Conservation (phyloP, 495 filamentous ascomycete species). For the Bathelium albidoporum region DNA sequence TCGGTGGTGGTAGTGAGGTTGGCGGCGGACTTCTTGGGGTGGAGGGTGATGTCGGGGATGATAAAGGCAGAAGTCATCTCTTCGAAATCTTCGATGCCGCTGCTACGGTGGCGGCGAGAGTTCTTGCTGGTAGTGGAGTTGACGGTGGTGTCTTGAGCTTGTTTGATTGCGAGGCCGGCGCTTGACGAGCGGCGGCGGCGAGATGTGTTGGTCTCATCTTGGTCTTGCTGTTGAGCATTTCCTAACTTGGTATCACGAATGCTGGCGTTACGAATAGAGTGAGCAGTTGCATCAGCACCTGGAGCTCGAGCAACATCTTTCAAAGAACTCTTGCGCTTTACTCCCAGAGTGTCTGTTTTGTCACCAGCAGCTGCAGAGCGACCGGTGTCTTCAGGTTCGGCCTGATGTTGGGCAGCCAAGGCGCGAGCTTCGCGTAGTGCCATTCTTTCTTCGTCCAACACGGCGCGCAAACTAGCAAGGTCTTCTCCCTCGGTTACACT, state of each 20-base stretch:
- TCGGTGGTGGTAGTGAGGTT: background rate
- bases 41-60: conserved; percentile 52
- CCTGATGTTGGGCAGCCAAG: background rate
- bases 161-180: background rate
- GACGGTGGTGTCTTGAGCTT: conserved; percentile 14
- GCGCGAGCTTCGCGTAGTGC: conserved; percentile 5
- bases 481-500: conserved; percentile 22
- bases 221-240: background rate
- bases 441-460: conserved; percentile 27
- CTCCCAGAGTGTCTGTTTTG: background rate
- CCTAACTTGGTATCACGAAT: no score
- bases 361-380: background rate
- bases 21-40: conserved; percentile 1
- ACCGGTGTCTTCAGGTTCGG: background rate
- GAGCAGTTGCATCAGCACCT: background rate
- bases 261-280: background rate
- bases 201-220: background rate
- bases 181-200: background rate
- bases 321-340: background rate
- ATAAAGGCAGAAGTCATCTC: conserved; percentile 81
- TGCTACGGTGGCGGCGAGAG: conserved; percentile 25
- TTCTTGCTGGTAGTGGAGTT: conserved; percentile 25
- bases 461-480: conserved; percentile 23
- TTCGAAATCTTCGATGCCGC: conserved; percentile 42
- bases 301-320: background rate